Evolutionary conservation across 2,329 filamentous ascomycete species (phyloP).

Genomic region (Aureobasidium sp.): DNA sequence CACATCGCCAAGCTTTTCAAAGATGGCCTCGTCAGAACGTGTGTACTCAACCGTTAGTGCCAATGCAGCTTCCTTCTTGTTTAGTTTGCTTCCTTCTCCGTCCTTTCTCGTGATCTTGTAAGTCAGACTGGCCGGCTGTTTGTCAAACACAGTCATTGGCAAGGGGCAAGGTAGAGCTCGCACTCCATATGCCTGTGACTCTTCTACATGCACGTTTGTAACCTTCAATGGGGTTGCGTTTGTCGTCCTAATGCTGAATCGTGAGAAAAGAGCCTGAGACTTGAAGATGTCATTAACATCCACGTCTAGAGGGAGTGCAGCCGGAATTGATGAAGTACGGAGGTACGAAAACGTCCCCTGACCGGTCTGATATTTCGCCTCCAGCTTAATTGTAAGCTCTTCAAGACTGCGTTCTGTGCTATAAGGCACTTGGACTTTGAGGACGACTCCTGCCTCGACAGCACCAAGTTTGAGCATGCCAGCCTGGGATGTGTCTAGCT

Average conservation of each 20-base stretch:
- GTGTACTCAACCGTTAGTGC: constrained; percentile 68
- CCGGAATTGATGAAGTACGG: constrained; percentile 54
- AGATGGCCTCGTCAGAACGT: constrained; percentile 66
- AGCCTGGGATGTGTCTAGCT: constrained; percentile 35
- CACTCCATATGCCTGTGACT: constrained; percentile 61
- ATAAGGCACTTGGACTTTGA: constrained; percentile 67
- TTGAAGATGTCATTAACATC: constrained; percentile 98
- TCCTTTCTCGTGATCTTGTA: constrained; percentile 64
- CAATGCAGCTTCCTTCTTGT: constrained; percentile 37
- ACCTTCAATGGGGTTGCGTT: constrained; percentile 66
- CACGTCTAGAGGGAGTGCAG: constrained; percentile 77
- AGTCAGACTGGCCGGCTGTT: constrained; percentile 70
- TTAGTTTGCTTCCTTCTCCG: constrained; percentile 17
- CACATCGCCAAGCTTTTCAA: constrained; percentile 35
- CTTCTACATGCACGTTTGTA: constrained; percentile 59
- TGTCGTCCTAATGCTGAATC: constrained; percentile 82
- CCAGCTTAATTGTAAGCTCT: constrained; percentile 65
- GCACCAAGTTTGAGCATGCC: constrained; percentile 38
- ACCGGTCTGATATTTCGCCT: constrained; percentile 21
- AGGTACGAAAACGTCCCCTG: constrained; percentile 38
- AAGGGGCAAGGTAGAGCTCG: constrained; percentile 43
- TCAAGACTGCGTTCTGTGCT: constrained; percentile 69
- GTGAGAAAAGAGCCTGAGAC: constrained; percentile 69
- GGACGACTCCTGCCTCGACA: constrained; percentile 36
- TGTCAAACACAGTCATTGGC: constrained; percentile 60